phyloP scores from a whole-genome alignment of 78 protist species.

The Cyanophora paradoxa region DNA sequence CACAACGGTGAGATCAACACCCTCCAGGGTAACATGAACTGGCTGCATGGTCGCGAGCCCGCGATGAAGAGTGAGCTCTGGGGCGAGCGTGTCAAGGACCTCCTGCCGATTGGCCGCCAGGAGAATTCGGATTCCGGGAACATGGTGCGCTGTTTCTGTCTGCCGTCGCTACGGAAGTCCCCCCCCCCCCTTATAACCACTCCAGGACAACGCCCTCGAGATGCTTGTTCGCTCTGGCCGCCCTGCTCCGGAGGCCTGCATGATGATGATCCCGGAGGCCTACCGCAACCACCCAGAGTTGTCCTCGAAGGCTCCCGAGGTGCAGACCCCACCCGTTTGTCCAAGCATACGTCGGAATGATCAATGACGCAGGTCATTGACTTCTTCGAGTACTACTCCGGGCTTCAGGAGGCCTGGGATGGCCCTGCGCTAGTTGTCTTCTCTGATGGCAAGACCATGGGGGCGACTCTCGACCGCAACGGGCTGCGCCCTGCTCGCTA shows the following conservation, averaged over 20 bases:
- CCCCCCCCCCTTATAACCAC: no score
- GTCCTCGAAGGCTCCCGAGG: no score
- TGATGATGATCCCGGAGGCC: conserved; percentile 80
- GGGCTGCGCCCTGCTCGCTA: conserved; percentile 82
- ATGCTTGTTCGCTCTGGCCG: conserved; percentile 19
- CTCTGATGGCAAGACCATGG: conserved; percentile 68
- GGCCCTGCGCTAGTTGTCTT: conserved; percentile 82
- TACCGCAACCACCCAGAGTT: conserved; percentile 46
- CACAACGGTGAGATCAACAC: conserved; percentile 93
- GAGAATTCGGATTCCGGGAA: conserved; percentile 10
- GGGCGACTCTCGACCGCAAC: conserved; percentile 76
- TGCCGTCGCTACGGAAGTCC: no score
- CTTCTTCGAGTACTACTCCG: conserved; percentile 25
- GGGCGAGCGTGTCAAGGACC: conserved; percentile 3
- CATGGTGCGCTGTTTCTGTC: no score
- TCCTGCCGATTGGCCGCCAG: no score
- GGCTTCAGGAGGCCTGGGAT: conserved; percentile 82
- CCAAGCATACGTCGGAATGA: no score
- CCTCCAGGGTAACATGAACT: conserved; percentile 63
- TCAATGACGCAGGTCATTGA: background rate
- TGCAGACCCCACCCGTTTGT: no score
- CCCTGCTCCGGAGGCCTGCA: conserved; percentile 57
- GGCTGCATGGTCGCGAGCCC: conserved; percentile 73
- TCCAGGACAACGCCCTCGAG: conserved; percentile 22
- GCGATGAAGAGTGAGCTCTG: conserved; percentile 2